These are phyloP conservation scores for Schwanniomyces sp. DNA, from an alignment of 805 yeast species.

Conservation along the genomic window DNA sequence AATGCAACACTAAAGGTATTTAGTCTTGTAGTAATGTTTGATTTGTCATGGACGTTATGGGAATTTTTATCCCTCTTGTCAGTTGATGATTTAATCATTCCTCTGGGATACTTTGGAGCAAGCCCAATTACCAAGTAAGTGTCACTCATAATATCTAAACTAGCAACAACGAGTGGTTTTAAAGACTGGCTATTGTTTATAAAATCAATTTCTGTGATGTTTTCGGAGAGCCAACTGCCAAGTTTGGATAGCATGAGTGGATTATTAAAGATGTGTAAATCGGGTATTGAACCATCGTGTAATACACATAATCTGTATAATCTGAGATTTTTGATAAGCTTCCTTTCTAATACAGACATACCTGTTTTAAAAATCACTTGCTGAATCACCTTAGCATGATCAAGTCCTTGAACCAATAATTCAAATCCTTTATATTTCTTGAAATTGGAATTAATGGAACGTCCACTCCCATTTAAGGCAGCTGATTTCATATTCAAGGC, in stretches of 20 bases:
- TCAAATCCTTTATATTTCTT: slow-evolving; percentile 47
- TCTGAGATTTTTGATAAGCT: slow-evolving; percentile 72
- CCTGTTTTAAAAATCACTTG: slow-evolving; percentile 84
- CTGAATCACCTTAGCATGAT: slow-evolving; percentile 80
- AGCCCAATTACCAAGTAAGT: slow-evolving; percentile 87
- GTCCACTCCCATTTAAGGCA: slow-evolving; percentile 10
- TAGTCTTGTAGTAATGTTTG: slow-evolving; percentile 45
- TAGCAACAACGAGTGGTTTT: slow-evolving; percentile 83
- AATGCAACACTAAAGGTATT: slow-evolving; percentile 91
- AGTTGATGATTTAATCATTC: slow-evolving; percentile 34
- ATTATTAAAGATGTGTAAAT: slow-evolving; percentile 71
- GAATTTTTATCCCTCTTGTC: slow-evolving; percentile 30
- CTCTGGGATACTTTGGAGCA: slow-evolving; percentile 74
- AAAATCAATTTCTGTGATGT: slow-evolving; percentile 75
- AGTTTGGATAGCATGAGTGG: slow-evolving; percentile 82
- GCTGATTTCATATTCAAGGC: slow-evolving; percentile 41
- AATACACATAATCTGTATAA: slow-evolving; percentile 84
- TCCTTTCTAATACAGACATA: slow-evolving; percentile 82
- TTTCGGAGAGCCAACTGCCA: slow-evolving; percentile 90
- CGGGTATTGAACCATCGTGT: slow-evolving; percentile 76
- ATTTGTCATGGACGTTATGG: slow-evolving; percentile 16
- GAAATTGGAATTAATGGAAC: slow-evolving; percentile 10
- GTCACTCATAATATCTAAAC: slow-evolving; percentile 68
- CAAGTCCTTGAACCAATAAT: slow-evolving; percentile 66
- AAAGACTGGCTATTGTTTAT: slow-evolving; percentile 38